Base-by-base conservation (phyloP, 805 yeast species). In the Wickerhamomyces subpelliculosus region DNA sequence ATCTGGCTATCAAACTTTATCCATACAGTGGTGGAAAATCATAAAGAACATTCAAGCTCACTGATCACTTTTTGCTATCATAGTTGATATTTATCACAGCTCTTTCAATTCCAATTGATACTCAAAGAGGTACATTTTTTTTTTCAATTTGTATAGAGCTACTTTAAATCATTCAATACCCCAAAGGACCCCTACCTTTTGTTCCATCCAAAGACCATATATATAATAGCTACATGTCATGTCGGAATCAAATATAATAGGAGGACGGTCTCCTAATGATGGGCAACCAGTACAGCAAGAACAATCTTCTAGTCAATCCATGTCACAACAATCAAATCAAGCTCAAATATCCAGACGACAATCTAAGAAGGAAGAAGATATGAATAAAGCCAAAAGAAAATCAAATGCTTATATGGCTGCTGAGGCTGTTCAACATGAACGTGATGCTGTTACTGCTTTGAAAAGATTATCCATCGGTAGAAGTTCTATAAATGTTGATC, bases 391-490 rank as follows among this genome's bases (percentile, higher is more conserved):
- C 10, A 64, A 63, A 39, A 48, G 72, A 31, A 66, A 67, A 40
- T 65, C 73, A 39, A 63, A 74, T 51, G 65, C 68, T 35, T 48
- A 67, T 31, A 70, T 73, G 26, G 94, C 94, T 2, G 88, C 86
- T 4, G 78, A 78, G 48, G 86, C 87, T 6, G 74, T 84, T 33
- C 86, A 84, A 51, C 78, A 75, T 43, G 93, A 84, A 53, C 69
- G 82, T 44, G 76, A 78, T 58, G 77, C 79, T 55, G 84, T 84
- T 43, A 76, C 82, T 27, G 83, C 85, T 17, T 62, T 84, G 46
- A 84, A 84, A 54, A 65, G 94, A 41, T 64, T 82, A 14, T 79
- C 87, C 0, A 80, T 84, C 37, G 93, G 88, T 1, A 57, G 70
- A 17, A 64, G 67, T 35, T 68, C 68, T 19, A 42, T 64, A n/a